phyloP scores from a whole-genome alignment of 148 eudicot genomes.

The Rhododendron griersonianum region DNA sequence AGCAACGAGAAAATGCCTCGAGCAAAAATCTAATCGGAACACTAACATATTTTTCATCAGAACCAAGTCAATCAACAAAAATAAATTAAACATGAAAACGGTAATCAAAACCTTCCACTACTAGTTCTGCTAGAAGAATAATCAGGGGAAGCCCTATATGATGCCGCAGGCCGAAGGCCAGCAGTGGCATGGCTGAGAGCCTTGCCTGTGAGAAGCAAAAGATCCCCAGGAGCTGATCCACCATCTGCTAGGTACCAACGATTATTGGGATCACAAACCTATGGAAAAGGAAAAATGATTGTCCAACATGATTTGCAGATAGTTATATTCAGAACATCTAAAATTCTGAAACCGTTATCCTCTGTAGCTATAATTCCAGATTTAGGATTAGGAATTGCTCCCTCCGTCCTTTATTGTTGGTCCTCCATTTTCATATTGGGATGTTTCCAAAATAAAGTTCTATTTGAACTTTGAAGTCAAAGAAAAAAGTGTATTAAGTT shows the following conservation, averaged over 20 bases:
- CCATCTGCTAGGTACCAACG: constrained; percentile 88
- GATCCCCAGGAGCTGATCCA: constrained; percentile 59
- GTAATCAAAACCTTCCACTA: constrained; percentile 62
- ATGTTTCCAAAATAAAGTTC: not conserved
- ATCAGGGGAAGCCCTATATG: constrained; percentile 57
- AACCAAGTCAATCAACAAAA: constrained; percentile 11
- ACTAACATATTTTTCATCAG: not conserved
- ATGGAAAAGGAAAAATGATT: constrained; percentile 18
- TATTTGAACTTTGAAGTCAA: not conserved
- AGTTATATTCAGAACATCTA: not conserved
- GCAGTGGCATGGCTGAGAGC: constrained; percentile 92
- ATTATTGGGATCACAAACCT: constrained; percentile 93
- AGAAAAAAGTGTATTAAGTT: not conserved
- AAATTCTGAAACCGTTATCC: not conserved
- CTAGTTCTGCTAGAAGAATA: constrained; percentile 25
- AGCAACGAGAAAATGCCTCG: not conserved
- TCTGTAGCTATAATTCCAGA: not conserved
- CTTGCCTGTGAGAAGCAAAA: constrained; percentile 73
- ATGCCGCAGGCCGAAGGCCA: constrained; percentile 82
- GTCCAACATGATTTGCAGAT: constrained; percentile 17
- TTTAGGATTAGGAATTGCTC: not conserved
- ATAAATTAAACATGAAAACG: not conserved
- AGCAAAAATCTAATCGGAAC: not conserved
- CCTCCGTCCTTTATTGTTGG: not conserved
- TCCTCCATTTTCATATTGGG: not conserved